These are phyloP conservation scores for Podila clonocystis DNA, from an alignment of 192 early-diverging fungal genomes.

Conservation along the genomic window DNA sequence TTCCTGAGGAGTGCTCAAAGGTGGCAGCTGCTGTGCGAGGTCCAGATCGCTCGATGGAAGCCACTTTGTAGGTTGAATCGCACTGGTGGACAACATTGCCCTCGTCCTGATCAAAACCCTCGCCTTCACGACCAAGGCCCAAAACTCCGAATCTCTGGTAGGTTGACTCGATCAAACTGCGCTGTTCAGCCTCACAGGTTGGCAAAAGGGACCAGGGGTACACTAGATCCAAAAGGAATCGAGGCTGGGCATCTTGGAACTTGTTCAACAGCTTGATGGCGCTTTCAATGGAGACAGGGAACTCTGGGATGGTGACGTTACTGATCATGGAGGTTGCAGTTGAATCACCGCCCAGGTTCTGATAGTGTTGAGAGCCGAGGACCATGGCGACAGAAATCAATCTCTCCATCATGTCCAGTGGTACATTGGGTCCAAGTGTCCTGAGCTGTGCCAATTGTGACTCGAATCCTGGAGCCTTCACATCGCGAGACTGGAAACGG, in stretches of 20 bases:
- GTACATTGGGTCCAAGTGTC: slow-evolving; percentile 52
- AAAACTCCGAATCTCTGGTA: slow-evolving; percentile 67
- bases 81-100: slow-evolving; percentile 47
- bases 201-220: slow-evolving; percentile 70
- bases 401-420: slow-evolving; percentile 59
- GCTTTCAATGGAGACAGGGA: slow-evolving; percentile 62
- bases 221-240: slow-evolving; percentile 63
- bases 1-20: slow-evolving; percentile 50
- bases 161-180: slow-evolving; percentile 66
- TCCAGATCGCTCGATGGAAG: slow-evolving; percentile 36
- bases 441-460: slow-evolving; percentile 61
- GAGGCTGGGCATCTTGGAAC: slow-evolving; percentile 58
- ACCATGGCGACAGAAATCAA: slow-evolving; percentile 66
- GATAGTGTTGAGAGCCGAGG: slow-evolving; percentile 53
- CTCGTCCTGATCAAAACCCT: slow-evolving; percentile 39
- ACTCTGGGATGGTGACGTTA: slow-evolving; percentile 66
- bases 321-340: slow-evolving; percentile 45
- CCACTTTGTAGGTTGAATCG: slow-evolving; percentile 56
- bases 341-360: slow-evolving; percentile 46
- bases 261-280: slow-evolving; percentile 53
- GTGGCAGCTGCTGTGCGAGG: slow-evolving; percentile 19
- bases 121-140: slow-evolving; percentile 54
- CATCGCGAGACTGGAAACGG: slow-evolving; percentile 78
- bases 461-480: slow-evolving; percentile 64
- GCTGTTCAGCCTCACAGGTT: slow-evolving; percentile 66